Conservation (phyloP, 148 eudicot species). For the Vaccinium macrocarpon region DNA sequence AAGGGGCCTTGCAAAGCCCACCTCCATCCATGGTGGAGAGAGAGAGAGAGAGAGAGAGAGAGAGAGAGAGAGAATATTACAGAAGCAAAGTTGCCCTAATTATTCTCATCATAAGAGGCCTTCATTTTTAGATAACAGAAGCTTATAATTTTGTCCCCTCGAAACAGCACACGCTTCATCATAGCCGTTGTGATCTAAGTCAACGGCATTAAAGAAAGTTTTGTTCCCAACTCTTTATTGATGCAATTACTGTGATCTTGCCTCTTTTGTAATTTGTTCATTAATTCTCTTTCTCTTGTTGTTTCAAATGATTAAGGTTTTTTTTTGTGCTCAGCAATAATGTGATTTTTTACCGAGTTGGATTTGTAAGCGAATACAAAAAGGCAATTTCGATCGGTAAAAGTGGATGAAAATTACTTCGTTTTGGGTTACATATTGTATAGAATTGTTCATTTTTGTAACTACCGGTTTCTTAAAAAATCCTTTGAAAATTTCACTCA, state of each 20-base stretch:
- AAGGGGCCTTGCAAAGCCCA: slow-evolving; percentile 18
- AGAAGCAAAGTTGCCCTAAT: slow-evolving; percentile 26
- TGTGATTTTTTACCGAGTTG: too few relatives aligned
- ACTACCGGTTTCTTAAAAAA: not conserved
- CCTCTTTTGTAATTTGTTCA: not conserved
- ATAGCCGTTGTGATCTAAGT: slow-evolving; percentile 49
- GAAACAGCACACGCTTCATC: slow-evolving; percentile 53
- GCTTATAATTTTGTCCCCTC: slow-evolving; percentile 53
- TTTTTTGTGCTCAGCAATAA: too few relatives aligned
- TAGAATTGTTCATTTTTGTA: not conserved
- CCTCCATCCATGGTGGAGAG: not conserved
- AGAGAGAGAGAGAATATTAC: slow-evolving; percentile 7
- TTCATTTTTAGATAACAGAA: slow-evolving; percentile 23
- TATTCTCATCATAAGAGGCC: slow-evolving; percentile 21
- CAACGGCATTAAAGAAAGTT: slow-evolving; percentile 37
- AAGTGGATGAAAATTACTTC: too few relatives aligned
- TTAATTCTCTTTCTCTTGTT: not conserved
- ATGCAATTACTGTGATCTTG: not conserved
- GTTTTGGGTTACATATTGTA: not conserved
- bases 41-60: slow-evolving; percentile 10
- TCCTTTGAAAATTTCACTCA: not conserved
- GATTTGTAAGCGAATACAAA: too few relatives aligned
- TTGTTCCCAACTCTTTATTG: slow-evolving; percentile 6
- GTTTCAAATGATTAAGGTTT: not conserved
- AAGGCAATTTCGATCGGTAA: too few relatives aligned